These are phyloP conservation scores for Kuraishia hungarica DNA, from an alignment of 805 yeast species.

Conservation along the genomic window DNA sequence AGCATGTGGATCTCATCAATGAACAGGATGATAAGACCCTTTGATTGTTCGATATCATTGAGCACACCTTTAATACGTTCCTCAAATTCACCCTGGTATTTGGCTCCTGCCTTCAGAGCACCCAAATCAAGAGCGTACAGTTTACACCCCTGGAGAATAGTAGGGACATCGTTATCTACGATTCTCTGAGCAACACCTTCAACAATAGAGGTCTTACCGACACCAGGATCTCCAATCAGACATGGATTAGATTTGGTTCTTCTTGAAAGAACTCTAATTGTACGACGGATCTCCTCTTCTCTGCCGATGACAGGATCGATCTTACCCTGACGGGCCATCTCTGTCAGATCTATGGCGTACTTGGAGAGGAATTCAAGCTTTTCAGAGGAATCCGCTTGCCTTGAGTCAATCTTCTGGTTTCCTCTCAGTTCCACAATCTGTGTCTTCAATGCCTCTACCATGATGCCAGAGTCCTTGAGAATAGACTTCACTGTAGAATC, in stretches of 20 bases:
- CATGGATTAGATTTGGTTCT: constrained; percentile 96
- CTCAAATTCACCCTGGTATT: constrained; percentile 97
- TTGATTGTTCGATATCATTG: constrained; percentile 85
- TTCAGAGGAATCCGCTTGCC: constrained; percentile 87
- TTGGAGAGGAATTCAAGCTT: constrained; percentile 77
- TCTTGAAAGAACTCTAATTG: constrained; percentile 92
- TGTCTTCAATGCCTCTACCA: constrained; percentile 61
- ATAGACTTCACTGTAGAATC: constrained; percentile 64
- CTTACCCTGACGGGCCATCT: constrained; percentile 86
- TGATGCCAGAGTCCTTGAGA: constrained; percentile 64
- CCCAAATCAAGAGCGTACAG: constrained; percentile 89
- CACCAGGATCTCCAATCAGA: constrained; percentile 98
- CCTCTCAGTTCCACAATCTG: constrained; percentile 83
- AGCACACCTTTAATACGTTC: constrained; percentile 96
- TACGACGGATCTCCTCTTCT: constrained; percentile 95
- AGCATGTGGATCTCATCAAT: constrained; percentile 98
- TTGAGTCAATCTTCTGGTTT: constrained; percentile 81
- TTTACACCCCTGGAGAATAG: constrained; percentile 70
- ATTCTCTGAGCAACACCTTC: constrained; percentile 99
- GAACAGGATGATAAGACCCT: constrained; percentile 79
- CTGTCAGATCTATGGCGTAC: constrained; percentile 91
- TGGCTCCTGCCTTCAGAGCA: constrained; percentile 97
- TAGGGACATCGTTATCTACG: constrained; percentile 91
- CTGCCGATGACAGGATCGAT: constrained; percentile 98
- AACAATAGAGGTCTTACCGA: constrained; percentile 95